phyloP scores from a whole-genome alignment of 2,329 filamentous ascomycete species.

The Didymosphaeria variabile region DNA sequence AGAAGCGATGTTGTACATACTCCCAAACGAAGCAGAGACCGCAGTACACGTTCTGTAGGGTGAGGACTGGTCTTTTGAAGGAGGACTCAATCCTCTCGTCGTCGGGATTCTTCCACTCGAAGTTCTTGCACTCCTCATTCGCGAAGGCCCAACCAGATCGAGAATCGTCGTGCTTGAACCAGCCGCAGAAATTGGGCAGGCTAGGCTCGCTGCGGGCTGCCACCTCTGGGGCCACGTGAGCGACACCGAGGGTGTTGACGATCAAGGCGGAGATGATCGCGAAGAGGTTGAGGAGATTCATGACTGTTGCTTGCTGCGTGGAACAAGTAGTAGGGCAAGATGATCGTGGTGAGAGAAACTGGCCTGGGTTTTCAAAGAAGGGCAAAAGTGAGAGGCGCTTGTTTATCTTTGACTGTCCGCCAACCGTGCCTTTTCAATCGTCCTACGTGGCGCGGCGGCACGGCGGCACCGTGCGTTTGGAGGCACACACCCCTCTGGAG shows the following conservation, averaged over 20 bases:
- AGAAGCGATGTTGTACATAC: not conserved
- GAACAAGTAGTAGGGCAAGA: not conserved
- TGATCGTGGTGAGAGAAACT: not conserved
- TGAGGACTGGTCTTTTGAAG: not conserved
- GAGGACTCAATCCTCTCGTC: not conserved
- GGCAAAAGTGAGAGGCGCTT: not conserved
- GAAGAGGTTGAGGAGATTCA: not conserved
- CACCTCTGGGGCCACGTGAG: too few relatives aligned
- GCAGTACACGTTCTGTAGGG: not conserved
- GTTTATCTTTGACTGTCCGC: too few relatives aligned
- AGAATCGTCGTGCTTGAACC: not conserved
- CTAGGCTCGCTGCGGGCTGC: not conserved
- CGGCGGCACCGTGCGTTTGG: too few relatives aligned
- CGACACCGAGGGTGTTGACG: not conserved
- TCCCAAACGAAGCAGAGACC: not conserved
- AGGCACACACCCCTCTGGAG: too few relatives aligned
- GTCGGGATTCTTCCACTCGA: not conserved
- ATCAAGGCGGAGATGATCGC: not conserved
- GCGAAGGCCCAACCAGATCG: not conserved
- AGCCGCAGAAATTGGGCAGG: not conserved
- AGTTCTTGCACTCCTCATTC: not conserved
- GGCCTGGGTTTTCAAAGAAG: not conserved
- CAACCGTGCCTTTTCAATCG: too few relatives aligned
- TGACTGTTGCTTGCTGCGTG: not conserved
- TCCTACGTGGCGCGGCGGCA: too few relatives aligned